phyloP scores from a whole-genome alignment of 148 eudicot genomes.

The Diospyros lotus region DNA sequence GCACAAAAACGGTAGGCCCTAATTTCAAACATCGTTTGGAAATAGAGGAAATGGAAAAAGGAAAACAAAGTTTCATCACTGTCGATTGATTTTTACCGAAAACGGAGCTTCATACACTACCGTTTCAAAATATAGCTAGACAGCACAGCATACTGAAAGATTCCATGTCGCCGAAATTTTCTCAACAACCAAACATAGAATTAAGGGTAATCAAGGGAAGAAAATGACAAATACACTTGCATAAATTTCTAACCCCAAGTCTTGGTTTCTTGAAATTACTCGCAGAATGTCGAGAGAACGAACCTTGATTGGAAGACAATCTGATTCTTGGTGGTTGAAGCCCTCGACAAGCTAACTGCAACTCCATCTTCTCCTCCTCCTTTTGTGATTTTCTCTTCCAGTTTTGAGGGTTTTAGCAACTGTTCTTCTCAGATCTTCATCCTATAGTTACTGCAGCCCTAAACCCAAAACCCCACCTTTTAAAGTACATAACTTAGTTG shows the following conservation, averaged over 20 bases:
- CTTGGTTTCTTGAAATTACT: constrained; percentile 10
- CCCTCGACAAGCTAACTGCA: constrained; percentile 16
- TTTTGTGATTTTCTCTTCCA: background rate
- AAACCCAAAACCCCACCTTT: too few relatives aligned
- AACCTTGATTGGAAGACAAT: background rate
- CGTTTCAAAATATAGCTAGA: background rate
- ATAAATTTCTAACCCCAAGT: constrained; percentile 9
- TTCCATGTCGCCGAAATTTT: background rate
- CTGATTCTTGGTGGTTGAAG: constrained; percentile 10
- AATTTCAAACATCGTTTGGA: background rate
- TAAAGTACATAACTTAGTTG: too few relatives aligned
- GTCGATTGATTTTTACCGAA: background rate
- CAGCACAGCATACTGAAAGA: background rate
- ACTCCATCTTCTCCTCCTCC: constrained; percentile 14
- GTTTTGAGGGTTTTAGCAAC: constrained; percentile 5
- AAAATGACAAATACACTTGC: constrained; percentile 28
- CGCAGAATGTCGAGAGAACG: constrained; percentile 13
- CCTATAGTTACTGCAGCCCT: too few relatives aligned
- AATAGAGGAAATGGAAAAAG: background rate
- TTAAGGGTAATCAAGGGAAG: background rate
- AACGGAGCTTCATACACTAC: background rate
- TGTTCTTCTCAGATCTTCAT: too few relatives aligned
- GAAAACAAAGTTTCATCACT: background rate
- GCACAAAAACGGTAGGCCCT: too few relatives aligned
- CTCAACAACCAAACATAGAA: background rate